phyloP scores from a whole-genome alignment of 2,329 filamentous ascomycete species.

The Lachnellula subtilissima region DNA sequence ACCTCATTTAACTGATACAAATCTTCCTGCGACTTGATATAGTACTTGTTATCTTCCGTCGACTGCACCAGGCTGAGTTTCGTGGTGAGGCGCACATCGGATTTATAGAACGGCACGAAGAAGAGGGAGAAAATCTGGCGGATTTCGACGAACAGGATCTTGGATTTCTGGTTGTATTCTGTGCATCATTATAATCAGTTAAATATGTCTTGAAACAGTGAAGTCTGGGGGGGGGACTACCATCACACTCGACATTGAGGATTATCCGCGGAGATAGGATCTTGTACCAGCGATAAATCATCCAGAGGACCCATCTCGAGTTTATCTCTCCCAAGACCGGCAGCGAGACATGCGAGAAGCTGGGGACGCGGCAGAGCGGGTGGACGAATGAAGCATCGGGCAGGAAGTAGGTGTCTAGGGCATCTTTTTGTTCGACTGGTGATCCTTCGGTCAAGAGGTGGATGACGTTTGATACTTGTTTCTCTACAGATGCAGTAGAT shows the following conservation, averaged over 20 bases:
- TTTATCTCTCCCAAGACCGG: slow-evolving; percentile 43
- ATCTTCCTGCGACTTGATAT: slow-evolving; percentile 73
- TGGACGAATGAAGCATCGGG: slow-evolving; percentile 69
- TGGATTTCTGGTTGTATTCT: slow-evolving; percentile 64
- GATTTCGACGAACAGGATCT: slow-evolving; percentile 69
- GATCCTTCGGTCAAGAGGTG: slow-evolving; percentile 62
- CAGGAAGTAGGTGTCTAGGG: slow-evolving; percentile 70
- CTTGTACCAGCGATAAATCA: slow-evolving; percentile 80
- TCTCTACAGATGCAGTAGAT: slow-evolving; percentile 31
- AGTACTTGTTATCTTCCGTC: slow-evolving; percentile 48
- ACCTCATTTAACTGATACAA: slow-evolving; percentile 74
- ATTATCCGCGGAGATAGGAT: slow-evolving; percentile 72
- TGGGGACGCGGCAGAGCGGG: slow-evolving; percentile 68
- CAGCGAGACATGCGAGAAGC: slow-evolving; percentile 40
- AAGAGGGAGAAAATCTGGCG: slow-evolving; percentile 73
- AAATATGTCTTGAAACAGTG: not conserved
- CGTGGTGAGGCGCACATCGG: slow-evolving; percentile 62
- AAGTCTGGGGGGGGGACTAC: slow-evolving; percentile 30
- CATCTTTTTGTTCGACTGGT: slow-evolving; percentile 58
- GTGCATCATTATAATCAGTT: not conserved
- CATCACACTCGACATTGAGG: slow-evolving; percentile 56
- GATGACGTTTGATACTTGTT: slow-evolving; percentile 64
- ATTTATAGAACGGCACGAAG: slow-evolving; percentile 69
- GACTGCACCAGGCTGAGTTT: slow-evolving; percentile 57
- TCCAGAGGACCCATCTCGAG: slow-evolving; percentile 61